phyloP scores from a whole-genome alignment of 208 protist species.

The Porcisia hertigi region DNA sequence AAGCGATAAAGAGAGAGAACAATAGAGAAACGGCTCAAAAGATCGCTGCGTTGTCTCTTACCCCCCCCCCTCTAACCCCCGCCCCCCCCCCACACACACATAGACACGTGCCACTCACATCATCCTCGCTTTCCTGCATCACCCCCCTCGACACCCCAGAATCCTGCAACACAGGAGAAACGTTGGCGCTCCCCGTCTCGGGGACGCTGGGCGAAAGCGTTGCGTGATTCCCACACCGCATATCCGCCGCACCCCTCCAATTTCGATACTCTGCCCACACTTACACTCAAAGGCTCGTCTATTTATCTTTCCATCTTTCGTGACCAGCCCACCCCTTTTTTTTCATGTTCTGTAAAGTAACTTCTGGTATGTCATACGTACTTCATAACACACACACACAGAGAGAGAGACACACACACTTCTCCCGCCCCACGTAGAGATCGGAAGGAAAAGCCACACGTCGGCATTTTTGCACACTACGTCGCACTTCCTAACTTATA shows the following conservation, averaged over 20 bases:
- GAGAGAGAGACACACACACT: background rate
- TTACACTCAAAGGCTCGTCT: background rate
- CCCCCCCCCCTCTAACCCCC: background rate
- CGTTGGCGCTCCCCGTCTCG: background rate
- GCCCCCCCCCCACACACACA: background rate
- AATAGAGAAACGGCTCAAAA: background rate
- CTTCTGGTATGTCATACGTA: constrained; percentile 3
- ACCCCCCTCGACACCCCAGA: background rate
- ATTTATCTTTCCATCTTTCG: background rate
- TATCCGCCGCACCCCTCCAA: background rate
- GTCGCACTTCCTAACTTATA: background rate
- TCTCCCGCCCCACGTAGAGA: background rate
- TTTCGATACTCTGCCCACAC: background rate
- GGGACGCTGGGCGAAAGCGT: background rate
- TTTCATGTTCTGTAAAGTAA: background rate
- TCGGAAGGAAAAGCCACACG: too few relatives aligned
- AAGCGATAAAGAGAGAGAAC: constrained; percentile 14
- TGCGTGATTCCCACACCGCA: background rate
- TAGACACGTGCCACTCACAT: too few relatives aligned
- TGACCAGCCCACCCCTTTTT: background rate
- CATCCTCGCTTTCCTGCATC: too few relatives aligned
- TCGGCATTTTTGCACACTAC: too few relatives aligned
- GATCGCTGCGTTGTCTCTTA: background rate
- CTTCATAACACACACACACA: background rate
- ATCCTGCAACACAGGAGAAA: background rate